These are phyloP conservation scores for Chlamydomonas sp. DNA, from an alignment of 139 green algal genomes.

Conservation along the genomic window DNA sequence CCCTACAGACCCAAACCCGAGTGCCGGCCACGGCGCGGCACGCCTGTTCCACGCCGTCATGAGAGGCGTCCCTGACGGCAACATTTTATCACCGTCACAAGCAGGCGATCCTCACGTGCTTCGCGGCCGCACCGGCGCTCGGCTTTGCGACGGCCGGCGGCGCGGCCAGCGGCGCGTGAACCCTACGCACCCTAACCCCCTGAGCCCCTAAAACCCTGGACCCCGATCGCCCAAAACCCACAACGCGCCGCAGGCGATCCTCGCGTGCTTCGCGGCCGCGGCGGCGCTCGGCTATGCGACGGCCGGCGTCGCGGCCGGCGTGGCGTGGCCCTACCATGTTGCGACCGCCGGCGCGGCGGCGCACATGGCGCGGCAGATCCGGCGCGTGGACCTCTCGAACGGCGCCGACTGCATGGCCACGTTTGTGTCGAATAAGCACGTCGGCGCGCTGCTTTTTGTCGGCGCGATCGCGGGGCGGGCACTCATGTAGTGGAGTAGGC, in stretches of 20 bases:
- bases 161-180: constrained; percentile 1
- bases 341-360: constrained; percentile 35
- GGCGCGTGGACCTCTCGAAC: constrained; percentile 57
- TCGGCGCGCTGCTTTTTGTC: constrained; percentile 65
- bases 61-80: no score
- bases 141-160: neutral
- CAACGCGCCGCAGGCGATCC: no score
- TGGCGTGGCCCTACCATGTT: constrained; percentile 21
- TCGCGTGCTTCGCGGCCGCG: neutral
- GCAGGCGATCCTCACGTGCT: no score
- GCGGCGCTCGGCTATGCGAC: neutral
- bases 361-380: constrained; percentile 74
- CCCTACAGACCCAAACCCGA: no score
- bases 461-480: constrained; percentile 25
- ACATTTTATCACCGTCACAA: no score
- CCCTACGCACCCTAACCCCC: neutral
- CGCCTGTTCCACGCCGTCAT: no score
- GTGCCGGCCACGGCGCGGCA: no score
- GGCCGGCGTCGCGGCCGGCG: neutral
- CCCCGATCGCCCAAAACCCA: no score
- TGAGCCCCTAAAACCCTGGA: no score
- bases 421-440: constrained; percentile 87
- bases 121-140: neutral
- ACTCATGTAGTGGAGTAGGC: no score
- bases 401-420: constrained; percentile 71